Evolutionary conservation across 176 grass and related monocot genomes (phyloP).

Genomic region (Triticum monococcum): DNA sequence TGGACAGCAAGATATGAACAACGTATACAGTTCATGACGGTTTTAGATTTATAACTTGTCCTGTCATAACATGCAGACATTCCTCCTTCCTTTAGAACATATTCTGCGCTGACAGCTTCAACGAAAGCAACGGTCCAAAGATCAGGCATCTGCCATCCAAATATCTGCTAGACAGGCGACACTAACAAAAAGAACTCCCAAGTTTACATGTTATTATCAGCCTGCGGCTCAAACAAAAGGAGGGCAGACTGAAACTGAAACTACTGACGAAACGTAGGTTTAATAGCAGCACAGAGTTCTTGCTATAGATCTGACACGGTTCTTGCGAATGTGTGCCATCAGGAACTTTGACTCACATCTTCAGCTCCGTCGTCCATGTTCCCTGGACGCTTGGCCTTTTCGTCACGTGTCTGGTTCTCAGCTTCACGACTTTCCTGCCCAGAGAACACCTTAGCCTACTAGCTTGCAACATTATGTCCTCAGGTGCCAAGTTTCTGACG

Average conservation of each 20-base stretch:
- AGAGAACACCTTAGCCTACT: slow-evolving; percentile 76
- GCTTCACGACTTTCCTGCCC: slow-evolving; percentile 86
- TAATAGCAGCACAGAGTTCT: neutral
- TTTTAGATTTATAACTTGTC: neutral
- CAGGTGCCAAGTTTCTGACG: slow-evolving; percentile 64
- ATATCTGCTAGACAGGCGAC: neutral
- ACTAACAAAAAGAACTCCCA: neutral
- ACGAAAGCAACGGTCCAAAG: neutral
- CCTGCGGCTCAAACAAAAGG: neutral
- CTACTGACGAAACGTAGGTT: neutral
- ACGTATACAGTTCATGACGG: neutral
- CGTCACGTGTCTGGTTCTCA: slow-evolving; percentile 74
- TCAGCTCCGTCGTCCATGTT: slow-evolving; percentile 77
- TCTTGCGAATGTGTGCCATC: neutral
- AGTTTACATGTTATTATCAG: neutral
- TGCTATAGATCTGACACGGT: neutral
- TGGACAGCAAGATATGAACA: neutral
- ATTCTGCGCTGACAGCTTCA: neutral
- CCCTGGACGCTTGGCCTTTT: slow-evolving; percentile 78
- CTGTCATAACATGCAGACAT: neutral
- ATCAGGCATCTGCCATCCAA: too few species aligned
- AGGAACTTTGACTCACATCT: slow-evolving; percentile 56
- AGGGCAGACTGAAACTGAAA: neutral
- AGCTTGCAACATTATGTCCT: slow-evolving; percentile 77
- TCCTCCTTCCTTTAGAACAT: neutral